phyloP scores from a whole-genome alignment of 2,329 filamentous ascomycete species.

The Fusarium caatingaense region DNA sequence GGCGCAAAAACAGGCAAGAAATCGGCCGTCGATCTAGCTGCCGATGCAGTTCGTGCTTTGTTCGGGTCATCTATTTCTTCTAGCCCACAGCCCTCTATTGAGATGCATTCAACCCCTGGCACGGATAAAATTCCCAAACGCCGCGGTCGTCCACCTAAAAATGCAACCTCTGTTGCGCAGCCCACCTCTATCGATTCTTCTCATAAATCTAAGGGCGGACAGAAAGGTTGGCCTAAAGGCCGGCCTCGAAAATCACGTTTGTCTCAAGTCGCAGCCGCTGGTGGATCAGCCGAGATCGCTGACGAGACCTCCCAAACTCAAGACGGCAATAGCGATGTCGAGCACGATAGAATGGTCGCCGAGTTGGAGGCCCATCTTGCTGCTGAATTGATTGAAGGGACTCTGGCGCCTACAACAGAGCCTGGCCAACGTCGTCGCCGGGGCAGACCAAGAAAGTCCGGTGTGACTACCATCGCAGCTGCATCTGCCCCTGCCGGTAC shows the following conservation, averaged over 20 bases:
- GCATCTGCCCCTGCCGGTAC: slow-evolving; percentile 11
- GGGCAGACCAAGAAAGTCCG: slow-evolving; percentile 46
- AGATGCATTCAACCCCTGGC: neutral
- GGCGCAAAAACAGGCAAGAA: slow-evolving; percentile 9
- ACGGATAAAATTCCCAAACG: slow-evolving; percentile 35
- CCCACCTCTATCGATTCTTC: slow-evolving; percentile 6
- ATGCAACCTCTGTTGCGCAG: slow-evolving; percentile 14
- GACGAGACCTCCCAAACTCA: neutral
- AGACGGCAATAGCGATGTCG: slow-evolving; percentile 18
- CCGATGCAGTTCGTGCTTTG: slow-evolving; percentile 49
- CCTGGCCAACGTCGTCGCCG: slow-evolving; percentile 30
- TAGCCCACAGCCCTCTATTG: neutral
- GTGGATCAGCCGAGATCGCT: neutral
- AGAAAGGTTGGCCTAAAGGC: slow-evolving; percentile 45
- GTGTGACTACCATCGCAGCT: slow-evolving; percentile 43
- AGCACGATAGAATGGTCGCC: slow-evolving; percentile 31
- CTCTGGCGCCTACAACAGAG: neutral
- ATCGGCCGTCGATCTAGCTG: slow-evolving; percentile 55
- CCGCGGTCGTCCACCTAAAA: slow-evolving; percentile 51
- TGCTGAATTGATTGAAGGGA: slow-evolving; percentile 26
- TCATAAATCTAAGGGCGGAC: slow-evolving; percentile 41
- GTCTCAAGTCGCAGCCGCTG: slow-evolving; percentile 19
- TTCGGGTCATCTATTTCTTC: slow-evolving; percentile 36
- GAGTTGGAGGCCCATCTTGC: slow-evolving; percentile 36
- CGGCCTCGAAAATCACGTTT: slow-evolving; percentile 46